Percentiles rank a stretch among this genome's conserved stretches.
These are phyloP conservation scores for Fusarium nanum DNA, from an alignment of 2,329 filamentous ascomycete genomes.

Conservation along the genomic window DNA sequence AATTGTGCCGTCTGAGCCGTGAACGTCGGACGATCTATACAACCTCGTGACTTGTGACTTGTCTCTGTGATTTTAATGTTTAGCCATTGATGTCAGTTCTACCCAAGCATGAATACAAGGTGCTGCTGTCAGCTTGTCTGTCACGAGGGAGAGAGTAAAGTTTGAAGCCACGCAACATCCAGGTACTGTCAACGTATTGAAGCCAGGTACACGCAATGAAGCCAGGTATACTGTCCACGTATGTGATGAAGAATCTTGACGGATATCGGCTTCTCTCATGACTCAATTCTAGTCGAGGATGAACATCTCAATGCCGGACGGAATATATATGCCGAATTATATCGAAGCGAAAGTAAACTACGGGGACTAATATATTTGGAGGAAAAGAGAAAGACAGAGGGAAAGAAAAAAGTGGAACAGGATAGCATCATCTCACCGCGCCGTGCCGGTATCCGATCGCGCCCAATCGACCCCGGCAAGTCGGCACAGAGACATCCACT, in stretches of 20 bases:
- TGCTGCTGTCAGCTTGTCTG: neutral
- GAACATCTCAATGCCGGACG: neutral
- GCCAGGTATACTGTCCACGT: too few species aligned
- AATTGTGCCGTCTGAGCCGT: conserved; percentile 38
- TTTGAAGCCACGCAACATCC: neutral
- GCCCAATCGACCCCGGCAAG: conserved; percentile 48
- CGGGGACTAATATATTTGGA: neutral
- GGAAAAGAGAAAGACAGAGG: neutral
- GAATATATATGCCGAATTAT: conserved; percentile 30
- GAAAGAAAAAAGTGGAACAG: conserved; percentile 31
- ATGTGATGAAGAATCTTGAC: neutral
- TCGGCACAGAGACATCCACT: conserved; percentile 45
- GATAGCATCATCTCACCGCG: conserved; percentile 48
- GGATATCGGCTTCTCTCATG: conserved; percentile 31
- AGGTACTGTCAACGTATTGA: neutral
- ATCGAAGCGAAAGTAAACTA: neutral
- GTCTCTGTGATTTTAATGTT: neutral
- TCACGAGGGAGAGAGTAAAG: neutral
- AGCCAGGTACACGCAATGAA: neutral
- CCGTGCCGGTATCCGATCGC: conserved; percentile 48
- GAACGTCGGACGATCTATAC: conserved; percentile 14
- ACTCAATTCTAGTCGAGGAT: conserved; percentile 1
- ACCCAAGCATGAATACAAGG: conserved; percentile 5
- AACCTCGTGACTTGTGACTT: neutral
- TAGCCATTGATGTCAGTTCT: conserved; percentile 10